Evolutionary conservation across 768 basidiomycete genomes (phyloP).

Genomic region (Psilocybe subaeruginosa): DNA sequence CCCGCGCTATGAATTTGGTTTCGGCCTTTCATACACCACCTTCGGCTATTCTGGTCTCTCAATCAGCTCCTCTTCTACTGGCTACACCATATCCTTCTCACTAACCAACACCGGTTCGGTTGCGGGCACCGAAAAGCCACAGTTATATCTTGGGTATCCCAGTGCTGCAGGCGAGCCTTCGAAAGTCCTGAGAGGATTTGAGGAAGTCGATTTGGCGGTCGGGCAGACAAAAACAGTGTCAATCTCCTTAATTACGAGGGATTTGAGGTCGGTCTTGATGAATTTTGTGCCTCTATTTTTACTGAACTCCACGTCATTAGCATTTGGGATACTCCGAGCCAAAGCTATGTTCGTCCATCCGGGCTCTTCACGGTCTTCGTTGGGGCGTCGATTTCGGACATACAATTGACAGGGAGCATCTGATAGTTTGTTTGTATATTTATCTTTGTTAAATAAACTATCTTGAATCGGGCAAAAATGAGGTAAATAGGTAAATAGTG

Average conservation of each 20-base stretch:
- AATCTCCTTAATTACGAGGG: constrained; percentile 40
- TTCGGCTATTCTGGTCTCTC: constrained; percentile 63
- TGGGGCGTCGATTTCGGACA: constrained; percentile 54
- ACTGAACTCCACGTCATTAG: constrained; percentile 23
- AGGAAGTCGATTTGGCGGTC: constrained; percentile 43
- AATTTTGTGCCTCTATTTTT: not conserved
- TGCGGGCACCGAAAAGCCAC: constrained; percentile 56
- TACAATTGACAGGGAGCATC: constrained; percentile 40
- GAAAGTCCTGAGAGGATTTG: constrained; percentile 54
- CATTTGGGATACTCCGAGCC: constrained; percentile 56
- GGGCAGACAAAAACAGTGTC: constrained; percentile 39
- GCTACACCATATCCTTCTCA: constrained; percentile 41
- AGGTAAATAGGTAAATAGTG: too few relatives aligned
- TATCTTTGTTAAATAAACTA: not conserved
- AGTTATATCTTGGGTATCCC: constrained; percentile 57
- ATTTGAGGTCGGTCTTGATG: constrained; percentile 43
- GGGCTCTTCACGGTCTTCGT: constrained; percentile 57
- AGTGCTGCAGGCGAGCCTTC: constrained; percentile 47
- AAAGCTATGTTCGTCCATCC: constrained; percentile 51
- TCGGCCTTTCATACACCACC: constrained; percentile 73
- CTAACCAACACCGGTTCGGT: constrained; percentile 50
- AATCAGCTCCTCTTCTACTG: constrained; percentile 34
- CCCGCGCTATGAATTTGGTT: constrained; percentile 70
- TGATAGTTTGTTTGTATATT: constrained; percentile 7
- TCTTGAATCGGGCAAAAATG: too few relatives aligned